Evolutionary conservation across 345 rosid genomes (phyloP).

Genomic region (Excoecaria agallocha): DNA sequence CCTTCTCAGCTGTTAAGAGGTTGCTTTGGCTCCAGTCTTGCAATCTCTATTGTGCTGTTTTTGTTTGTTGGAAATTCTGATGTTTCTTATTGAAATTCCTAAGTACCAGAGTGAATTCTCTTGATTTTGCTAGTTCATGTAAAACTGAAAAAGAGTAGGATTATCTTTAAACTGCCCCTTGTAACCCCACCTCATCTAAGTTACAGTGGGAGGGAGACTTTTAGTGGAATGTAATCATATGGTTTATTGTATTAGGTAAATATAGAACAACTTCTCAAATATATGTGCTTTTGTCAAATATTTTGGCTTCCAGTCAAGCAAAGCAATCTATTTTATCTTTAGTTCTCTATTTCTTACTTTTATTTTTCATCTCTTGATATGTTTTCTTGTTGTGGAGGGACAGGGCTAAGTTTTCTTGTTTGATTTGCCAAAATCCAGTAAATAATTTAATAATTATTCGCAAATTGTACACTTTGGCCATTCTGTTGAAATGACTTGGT

Average conservation of each 20-base stretch:
- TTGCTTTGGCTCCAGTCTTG: neutral
- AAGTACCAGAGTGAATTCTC: neutral
- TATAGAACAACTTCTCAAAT: too few relatives aligned
- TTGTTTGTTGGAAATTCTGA: neutral
- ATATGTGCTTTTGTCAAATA: neutral
- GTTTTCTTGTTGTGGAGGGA: slow-evolving; percentile 5
- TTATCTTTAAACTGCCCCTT: neutral
- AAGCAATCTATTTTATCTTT: neutral
- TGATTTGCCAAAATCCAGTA: neutral
- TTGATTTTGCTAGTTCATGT: neutral
- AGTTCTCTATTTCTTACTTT: neutral
- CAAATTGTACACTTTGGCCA: neutral
- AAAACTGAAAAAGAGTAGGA: neutral
- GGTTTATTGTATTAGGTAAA: neutral
- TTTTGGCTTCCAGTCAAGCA: neutral
- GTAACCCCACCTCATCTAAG: neutral
- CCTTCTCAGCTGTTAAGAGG: neutral
- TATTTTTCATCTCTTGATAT: neutral
- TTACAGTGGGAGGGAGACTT: neutral
- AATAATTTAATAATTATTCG: neutral
- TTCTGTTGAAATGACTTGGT: neutral
- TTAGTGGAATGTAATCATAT: neutral
- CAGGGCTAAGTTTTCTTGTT: neutral
- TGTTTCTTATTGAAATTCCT: neutral
- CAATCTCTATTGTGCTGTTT: neutral